Evolutionary conservation across 441 rosid genomes (phyloP), one percentile per base, ranked within the genome.

Genomic region (Erodium trifolium): DNA sequence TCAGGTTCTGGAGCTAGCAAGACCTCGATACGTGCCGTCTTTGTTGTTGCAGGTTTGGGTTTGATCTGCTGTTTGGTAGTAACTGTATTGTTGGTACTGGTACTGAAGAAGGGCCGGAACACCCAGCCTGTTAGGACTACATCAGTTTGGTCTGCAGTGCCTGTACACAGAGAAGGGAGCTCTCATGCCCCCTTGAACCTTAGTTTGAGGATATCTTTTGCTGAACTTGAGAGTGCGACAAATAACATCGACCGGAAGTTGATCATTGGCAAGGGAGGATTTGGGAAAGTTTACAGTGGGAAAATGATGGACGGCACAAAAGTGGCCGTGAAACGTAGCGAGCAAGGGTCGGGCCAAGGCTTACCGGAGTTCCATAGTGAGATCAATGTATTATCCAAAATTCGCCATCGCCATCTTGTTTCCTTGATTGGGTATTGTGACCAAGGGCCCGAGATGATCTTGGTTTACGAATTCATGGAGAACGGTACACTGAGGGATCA

Each of bases 281-380:
- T 93, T 49, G 98, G 98, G 6, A 82, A 95, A 68, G 98, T 93
- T 31, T 93, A 91, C 75, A 84, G 87, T 69, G 98, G 97, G 67
- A 91, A 88, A 37, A 80, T 93, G 37, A 97, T 89, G 63, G 97
- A 89, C 51, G 95, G 95, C 12, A 91, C 92, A 18, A 82, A 80
- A 66, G 86, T 93, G 6, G 98, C 98, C 5, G 96, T 93, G 57
- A 93, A 93, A 78, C 76, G 98, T 85, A 97, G 98, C 27, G 91
- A 91, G 71, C 96, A 97, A 17, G 79, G 96, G 78, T 93, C 98
- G 0, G 98, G 91, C 63, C 98, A 93, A 83, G 98, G 98, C 67
- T 87, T 93, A 75, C 93, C 97, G 45, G 98, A 93, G 82, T 93
- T 93, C 77, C 84, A 95, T 71, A 93, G 97, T 0, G 98, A 93